phyloP scores from a whole-genome alignment of 2,329 filamentous ascomycete genomes.

The Paradendryphiella salina region DNA sequence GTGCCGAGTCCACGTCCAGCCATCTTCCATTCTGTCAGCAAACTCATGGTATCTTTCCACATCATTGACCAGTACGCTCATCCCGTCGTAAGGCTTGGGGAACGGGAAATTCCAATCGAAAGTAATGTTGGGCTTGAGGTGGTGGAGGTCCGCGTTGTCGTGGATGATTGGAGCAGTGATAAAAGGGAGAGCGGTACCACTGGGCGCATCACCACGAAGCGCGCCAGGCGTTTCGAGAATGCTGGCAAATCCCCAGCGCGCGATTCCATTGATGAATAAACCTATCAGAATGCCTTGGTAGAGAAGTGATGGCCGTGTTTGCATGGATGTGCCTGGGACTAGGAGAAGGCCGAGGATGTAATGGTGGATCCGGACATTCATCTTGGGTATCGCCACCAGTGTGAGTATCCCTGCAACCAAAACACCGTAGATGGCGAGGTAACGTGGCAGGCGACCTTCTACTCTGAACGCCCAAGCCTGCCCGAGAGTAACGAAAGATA shows the following conservation, averaged over 20 bases:
- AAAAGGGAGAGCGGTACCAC: conserved; percentile 62
- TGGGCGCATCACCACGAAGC: conserved; percentile 61
- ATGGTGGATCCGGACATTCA: conserved; percentile 89
- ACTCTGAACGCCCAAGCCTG: conserved; percentile 87
- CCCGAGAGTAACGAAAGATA: conserved; percentile 68
- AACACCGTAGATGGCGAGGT: conserved; percentile 76
- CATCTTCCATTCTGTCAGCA: conserved; percentile 50
- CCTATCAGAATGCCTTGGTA: conserved; percentile 91
- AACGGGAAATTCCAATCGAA: conserved; percentile 61
- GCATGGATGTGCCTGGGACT: conserved; percentile 83
- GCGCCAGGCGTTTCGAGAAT: conserved; percentile 80
- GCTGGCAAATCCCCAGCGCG: conserved; percentile 89
- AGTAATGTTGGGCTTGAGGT: conserved; percentile 59
- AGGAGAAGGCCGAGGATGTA: conserved; percentile 88
- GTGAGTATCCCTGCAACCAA: conserved; percentile 78
- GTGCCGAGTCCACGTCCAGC: conserved; percentile 64
- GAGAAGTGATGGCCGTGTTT: conserved; percentile 79
- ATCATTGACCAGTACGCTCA: conserved; percentile 82
- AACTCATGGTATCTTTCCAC: conserved; percentile 79
- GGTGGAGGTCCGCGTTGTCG: conserved; percentile 50
- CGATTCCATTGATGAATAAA: conserved; percentile 90
- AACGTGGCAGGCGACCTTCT: conserved; percentile 77
- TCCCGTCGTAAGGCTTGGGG: conserved; percentile 65
- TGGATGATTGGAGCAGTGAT: conserved; percentile 48
- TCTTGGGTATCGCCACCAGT: conserved; percentile 70